phyloP scores from a whole-genome alignment of 2,329 filamentous ascomycete species.

The Hawksworthiomyces lignivorus region DNA sequence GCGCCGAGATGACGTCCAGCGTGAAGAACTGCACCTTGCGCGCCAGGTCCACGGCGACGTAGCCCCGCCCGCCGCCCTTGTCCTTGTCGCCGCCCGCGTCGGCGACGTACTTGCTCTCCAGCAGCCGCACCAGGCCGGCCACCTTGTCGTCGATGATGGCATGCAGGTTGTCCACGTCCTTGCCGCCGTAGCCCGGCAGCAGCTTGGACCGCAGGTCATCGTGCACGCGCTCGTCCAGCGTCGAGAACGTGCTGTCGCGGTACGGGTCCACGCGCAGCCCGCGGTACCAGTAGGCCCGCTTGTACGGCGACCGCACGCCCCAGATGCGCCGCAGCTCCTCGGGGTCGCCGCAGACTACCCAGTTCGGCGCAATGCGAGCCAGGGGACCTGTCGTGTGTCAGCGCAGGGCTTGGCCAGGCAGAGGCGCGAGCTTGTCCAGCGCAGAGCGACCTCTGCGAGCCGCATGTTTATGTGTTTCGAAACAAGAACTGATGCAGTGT shows the following conservation, averaged over 20 bases:
- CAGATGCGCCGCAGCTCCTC: conserved; percentile 23
- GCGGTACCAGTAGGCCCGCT: conserved; percentile 34
- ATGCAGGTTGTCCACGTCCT: conserved; percentile 23
- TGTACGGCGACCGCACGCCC: conserved; percentile 20
- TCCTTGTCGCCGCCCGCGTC: conserved; percentile 27
- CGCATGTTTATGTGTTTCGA: too few species aligned
- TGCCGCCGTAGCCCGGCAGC: conserved; percentile 20
- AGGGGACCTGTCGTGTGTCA: conserved; percentile 23
- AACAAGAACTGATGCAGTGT: too few species aligned
- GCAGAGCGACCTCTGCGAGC: too few species aligned
- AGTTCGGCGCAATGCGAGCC: conserved; percentile 22
- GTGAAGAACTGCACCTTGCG: conserved; percentile 45
- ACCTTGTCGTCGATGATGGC: conserved; percentile 37
- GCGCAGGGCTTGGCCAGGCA: too few species aligned
- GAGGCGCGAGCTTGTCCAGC: too few species aligned
- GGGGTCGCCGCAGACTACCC: conserved; percentile 23
- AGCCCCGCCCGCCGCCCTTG: conserved; percentile 21
- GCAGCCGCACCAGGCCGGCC: conserved; percentile 34
- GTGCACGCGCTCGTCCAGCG: conserved; percentile 39
- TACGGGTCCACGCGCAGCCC: conserved; percentile 42
- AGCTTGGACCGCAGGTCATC: conserved; percentile 28
- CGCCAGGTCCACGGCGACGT: conserved; percentile 33
- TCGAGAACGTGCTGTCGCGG: conserved; percentile 42
- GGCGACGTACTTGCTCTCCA: conserved; percentile 32
- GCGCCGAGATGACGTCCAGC: conserved; percentile 44